Evolutionary conservation across 352 stramenopile species (phyloP).

Genomic region (Phytophthora uliginosa): DNA sequence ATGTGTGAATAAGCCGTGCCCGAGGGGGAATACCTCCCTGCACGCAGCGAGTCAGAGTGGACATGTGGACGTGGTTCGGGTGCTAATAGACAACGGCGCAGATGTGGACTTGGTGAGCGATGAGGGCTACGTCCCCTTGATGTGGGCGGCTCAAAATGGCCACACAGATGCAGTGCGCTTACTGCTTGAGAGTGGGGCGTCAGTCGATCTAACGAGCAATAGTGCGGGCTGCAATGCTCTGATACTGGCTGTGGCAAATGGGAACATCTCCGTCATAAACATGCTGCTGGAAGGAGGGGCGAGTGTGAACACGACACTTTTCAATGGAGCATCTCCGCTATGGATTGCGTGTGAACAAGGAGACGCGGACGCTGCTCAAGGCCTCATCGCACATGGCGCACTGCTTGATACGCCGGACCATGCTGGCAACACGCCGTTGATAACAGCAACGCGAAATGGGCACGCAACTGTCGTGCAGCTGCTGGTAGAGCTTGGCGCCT

Average conservation of each 20-base stretch:
- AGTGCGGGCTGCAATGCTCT: neutral
- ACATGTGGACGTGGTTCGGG: neutral
- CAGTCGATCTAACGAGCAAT: neutral
- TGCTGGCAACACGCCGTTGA: neutral
- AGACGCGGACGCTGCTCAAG: neutral
- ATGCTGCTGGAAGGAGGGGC: neutral
- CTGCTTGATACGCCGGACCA: neutral
- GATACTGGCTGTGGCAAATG: neutral
- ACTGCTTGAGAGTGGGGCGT: neutral
- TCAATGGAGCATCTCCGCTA: neutral
- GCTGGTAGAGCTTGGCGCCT: neutral
- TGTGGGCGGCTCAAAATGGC: neutral
- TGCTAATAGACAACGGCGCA: neutral
- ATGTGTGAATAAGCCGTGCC: neutral
- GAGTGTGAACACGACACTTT: neutral
- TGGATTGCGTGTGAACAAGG: neutral
- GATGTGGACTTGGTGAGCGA: neutral
- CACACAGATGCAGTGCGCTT: neutral
- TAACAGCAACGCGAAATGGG: neutral
- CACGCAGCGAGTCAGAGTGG: neutral
- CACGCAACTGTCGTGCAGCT: neutral
- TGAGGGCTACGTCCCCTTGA: neutral
- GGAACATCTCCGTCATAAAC: neutral
- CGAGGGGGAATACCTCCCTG: neutral
- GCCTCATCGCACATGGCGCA: neutral